Evolutionary conservation across 108 stramenopile genomes (phyloP).

Genomic region (Cyclostephanos tholiformis): DNA sequence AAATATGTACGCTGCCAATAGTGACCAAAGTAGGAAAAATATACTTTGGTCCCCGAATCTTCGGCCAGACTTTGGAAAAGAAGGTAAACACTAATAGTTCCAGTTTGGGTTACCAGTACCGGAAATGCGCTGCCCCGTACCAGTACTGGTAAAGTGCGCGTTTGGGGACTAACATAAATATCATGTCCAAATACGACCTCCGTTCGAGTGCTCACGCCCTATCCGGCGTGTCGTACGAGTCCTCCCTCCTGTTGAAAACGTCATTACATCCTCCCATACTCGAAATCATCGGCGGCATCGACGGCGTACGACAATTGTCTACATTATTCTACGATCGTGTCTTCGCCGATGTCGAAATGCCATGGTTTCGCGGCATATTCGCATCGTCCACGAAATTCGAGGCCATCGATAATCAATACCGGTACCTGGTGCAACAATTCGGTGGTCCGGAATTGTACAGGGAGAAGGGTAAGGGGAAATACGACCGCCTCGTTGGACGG

Average conservation of each 20-base stretch:
- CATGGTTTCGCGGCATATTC: slow-evolving; percentile 83
- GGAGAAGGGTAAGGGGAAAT: slow-evolving; percentile 79
- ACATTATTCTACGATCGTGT: slow-evolving; percentile 73
- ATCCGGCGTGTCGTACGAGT: slow-evolving; percentile 36
- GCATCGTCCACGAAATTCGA: slow-evolving; percentile 70
- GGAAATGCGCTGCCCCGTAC: too few relatives aligned
- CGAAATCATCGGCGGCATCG: slow-evolving; percentile 58
- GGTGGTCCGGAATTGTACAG: slow-evolving; percentile 77
- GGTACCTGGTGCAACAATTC: slow-evolving; percentile 79
- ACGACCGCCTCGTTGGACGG: slow-evolving; percentile 73
- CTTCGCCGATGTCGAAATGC: slow-evolving; percentile 55
- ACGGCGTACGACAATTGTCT: slow-evolving; percentile 58
- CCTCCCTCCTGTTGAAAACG: slow-evolving; percentile 26
- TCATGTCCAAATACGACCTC: slow-evolving; percentile 47
- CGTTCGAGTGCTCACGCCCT: slow-evolving; percentile 16
- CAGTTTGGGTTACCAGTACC: too few relatives aligned
- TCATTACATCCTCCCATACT: slow-evolving; percentile 55
- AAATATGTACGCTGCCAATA: too few relatives aligned
- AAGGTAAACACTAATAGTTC: too few relatives aligned
- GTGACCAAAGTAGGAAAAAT: too few relatives aligned
- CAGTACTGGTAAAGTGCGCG: too few relatives aligned
- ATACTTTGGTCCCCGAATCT: too few relatives aligned
- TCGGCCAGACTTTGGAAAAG: too few relatives aligned
- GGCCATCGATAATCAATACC: slow-evolving; percentile 83
- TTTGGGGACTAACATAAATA: too few relatives aligned